These are phyloP conservation scores for Serendipita sp. DNA, from an alignment of 768 basidiomycete genomes.

Conservation along the genomic window DNA sequence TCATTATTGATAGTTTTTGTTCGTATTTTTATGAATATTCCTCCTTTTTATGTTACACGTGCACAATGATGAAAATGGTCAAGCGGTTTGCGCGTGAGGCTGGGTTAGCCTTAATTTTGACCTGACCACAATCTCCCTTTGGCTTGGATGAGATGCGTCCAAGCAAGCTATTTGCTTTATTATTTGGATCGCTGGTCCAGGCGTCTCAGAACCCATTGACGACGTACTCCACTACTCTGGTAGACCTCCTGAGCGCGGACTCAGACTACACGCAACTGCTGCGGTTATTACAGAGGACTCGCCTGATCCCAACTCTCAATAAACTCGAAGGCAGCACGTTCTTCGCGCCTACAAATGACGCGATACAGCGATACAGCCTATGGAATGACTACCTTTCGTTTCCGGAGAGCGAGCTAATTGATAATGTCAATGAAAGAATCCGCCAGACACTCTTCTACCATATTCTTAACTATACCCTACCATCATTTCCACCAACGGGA, in stretches of 20 bases:
- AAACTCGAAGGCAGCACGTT: constrained; percentile 66
- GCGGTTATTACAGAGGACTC: constrained; percentile 60
- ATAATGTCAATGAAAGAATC: constrained; percentile 71
- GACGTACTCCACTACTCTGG: constrained; percentile 37
- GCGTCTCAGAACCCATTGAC: constrained; percentile 1
- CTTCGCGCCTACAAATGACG: constrained; percentile 93
- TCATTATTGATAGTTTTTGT: no score
- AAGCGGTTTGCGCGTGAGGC: no score
- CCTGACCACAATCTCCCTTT: background rate
- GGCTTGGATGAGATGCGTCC: background rate
- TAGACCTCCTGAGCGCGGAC: constrained; percentile 62
- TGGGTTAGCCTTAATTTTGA: background rate
- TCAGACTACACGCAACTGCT: constrained; percentile 65
- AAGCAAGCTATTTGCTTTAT: constrained; percentile 1
- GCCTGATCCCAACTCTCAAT: constrained; percentile 84
- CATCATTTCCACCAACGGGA: constrained; percentile 25
- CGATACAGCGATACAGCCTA: constrained; percentile 38
- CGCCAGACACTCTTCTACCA: constrained; percentile 92
- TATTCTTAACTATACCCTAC: constrained; percentile 65
- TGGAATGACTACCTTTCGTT: constrained; percentile 20
- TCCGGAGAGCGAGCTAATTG: constrained; percentile 20
- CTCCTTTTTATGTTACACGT: no score
- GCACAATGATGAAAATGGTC: no score
- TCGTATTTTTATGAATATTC: no score
- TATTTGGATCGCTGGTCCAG: background rate